Conservation (phyloP, 305 asterid species). For the Ajuga reptans region DNA sequence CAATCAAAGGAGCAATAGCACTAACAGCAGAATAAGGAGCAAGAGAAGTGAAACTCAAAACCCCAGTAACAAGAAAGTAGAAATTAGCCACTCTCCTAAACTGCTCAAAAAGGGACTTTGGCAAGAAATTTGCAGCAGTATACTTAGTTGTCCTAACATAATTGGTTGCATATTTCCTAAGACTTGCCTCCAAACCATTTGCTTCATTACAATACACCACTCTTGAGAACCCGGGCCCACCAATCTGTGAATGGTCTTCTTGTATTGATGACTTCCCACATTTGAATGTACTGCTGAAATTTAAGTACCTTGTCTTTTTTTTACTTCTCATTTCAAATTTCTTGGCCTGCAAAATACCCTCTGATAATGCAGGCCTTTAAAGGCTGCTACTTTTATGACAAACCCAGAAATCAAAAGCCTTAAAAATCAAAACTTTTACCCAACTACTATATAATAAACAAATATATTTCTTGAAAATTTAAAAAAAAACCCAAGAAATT, state of each 20-base stretch:
- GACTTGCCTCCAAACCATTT: conserved; percentile 38
- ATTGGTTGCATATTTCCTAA: conserved; percentile 48
- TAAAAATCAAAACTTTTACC: conserved; percentile 22
- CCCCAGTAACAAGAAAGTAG: conserved; percentile 74
- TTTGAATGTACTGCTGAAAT: conserved; percentile 66
- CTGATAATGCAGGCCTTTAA: conserved; percentile 22
- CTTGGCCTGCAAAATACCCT: conserved; percentile 28
- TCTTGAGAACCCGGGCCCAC: conserved; percentile 93
- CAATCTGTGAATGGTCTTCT: conserved; percentile 72
- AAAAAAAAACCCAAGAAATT: conserved; percentile 20
- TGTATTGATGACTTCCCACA: conserved; percentile 48
- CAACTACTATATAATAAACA: conserved; percentile 27
- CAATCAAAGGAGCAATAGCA: conserved; percentile 62
- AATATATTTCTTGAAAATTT: conserved; percentile 19
- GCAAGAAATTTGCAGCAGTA: conserved; percentile 80
- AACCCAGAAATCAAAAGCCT: conserved; percentile 21
- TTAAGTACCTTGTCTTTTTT: conserved; percentile 39
- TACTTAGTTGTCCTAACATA: conserved; percentile 89
- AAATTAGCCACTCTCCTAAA: conserved; percentile 97
- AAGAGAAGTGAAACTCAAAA: conserved; percentile 67
- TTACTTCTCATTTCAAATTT: conserved; percentile 33
- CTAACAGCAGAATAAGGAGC: conserved; percentile 75
- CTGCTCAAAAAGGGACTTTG: conserved; percentile 94
- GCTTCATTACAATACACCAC: conserved; percentile 81
- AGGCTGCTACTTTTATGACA: conserved; percentile 16